A percentile compares a stretch with the other conserved stretches of the same genome.
Conservation (phyloP, 208 protist species). For the Leishmania tarentolae region DNA sequence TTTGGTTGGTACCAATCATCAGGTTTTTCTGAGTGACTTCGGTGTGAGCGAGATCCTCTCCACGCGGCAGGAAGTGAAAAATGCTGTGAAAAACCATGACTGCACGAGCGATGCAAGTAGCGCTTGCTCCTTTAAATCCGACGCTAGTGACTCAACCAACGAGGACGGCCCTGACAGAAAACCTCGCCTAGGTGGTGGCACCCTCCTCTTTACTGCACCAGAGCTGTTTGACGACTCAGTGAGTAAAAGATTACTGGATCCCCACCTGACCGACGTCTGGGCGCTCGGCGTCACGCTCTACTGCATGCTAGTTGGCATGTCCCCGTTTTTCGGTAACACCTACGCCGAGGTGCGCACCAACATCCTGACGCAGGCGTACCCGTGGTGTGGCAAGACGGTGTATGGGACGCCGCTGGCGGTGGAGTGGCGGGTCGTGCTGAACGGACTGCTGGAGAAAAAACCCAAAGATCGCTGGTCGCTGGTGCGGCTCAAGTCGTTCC, state of each 20-base stretch:
- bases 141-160: neutral
- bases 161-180: neutral
- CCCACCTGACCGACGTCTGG: slow-evolving; percentile 76
- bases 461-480: slow-evolving; percentile 68
- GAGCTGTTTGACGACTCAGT: slow-evolving; percentile 44
- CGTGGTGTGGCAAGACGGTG: slow-evolving; percentile 48
- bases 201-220: slow-evolving; percentile 76
- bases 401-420: slow-evolving; percentile 28
- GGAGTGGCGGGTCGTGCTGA: slow-evolving; percentile 61
- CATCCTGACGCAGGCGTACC: slow-evolving; percentile 42
- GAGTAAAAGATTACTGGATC: slow-evolving; percentile 35
- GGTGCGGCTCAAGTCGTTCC: slow-evolving; percentile 49
- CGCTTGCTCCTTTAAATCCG: neutral
- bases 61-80: slow-evolving; percentile 12
- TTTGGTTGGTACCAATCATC: slow-evolving; percentile 52
- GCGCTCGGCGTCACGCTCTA: slow-evolving; percentile 85
- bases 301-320: slow-evolving; percentile 69
- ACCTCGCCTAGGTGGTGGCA: slow-evolving; percentile 50
- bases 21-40: slow-evolving; percentile 76
- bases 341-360: slow-evolving; percentile 45
- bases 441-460: slow-evolving; percentile 74
- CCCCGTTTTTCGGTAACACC: slow-evolving; percentile 61
- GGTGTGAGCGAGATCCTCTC: slow-evolving; percentile 75
- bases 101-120: neutral
- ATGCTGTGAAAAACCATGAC: slow-evolving; percentile 9